phyloP scores from a whole-genome alignment of 2,329 filamentous ascomycete genomes.

The Ascochyta rabiei region DNA sequence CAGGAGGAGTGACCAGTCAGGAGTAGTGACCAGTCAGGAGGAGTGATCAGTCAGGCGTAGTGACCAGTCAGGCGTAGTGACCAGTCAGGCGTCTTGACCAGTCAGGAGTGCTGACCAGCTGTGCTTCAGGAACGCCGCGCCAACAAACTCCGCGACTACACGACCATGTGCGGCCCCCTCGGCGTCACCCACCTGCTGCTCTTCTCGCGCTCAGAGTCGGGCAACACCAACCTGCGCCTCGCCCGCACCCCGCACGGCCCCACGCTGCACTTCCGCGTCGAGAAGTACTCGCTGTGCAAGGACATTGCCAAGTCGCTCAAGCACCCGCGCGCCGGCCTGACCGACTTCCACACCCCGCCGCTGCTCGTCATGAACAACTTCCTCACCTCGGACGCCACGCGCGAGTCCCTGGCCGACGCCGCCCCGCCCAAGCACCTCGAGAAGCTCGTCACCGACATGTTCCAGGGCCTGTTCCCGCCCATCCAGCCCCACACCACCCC shows the following conservation, averaged over 20 bases:
- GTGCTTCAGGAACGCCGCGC: conserved; percentile 83
- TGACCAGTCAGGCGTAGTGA: no score
- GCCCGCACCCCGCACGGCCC: conserved; percentile 88
- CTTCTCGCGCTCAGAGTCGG: conserved; percentile 86
- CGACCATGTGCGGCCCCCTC: conserved; percentile 91
- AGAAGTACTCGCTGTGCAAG: conserved; percentile 92
- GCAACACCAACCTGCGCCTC: conserved; percentile 91
- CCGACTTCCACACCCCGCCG: conserved; percentile 84
- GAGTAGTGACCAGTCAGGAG: no score
- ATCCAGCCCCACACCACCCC: conserved; percentile 92
- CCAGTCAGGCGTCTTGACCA: no score
- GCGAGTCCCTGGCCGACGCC: conserved; percentile 50
- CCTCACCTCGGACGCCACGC: conserved; percentile 61
- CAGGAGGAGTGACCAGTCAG: no score
- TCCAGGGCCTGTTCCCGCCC: conserved; percentile 93
- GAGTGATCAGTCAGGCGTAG: no score
- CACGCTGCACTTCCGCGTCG: conserved; percentile 90
- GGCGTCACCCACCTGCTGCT: conserved; percentile 92
- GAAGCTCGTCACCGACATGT: conserved; percentile 88
- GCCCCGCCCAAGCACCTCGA: conserved; percentile 94
- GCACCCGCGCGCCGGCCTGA: conserved; percentile 76
- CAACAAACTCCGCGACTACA: conserved; percentile 89
- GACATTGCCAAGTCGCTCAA: conserved; percentile 85
- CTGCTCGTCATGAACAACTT: conserved; percentile 99
- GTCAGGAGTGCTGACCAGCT: no score